Conservation (phyloP, 2,329 filamentous ascomycete species). For the Exophiala alcalophila region DNA sequence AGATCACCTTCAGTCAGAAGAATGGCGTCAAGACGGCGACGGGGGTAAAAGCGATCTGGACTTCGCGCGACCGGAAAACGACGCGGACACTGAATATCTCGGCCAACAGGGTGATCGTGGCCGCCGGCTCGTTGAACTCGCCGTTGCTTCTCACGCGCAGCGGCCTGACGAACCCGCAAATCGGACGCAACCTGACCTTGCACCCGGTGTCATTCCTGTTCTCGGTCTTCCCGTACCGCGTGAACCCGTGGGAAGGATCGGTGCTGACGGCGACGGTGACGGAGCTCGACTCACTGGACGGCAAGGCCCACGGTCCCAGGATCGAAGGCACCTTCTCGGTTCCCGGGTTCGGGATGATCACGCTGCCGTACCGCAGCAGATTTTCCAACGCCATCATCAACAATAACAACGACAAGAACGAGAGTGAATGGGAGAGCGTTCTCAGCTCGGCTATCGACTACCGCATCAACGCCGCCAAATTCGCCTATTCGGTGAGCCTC, state of each 20-base stretch:
- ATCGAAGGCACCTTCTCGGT: slow-evolving; percentile 60
- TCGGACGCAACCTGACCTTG: slow-evolving; percentile 76
- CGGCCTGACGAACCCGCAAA: slow-evolving; percentile 74
- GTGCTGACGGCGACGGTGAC: slow-evolving; percentile 76
- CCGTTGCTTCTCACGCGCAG: slow-evolving; percentile 75
- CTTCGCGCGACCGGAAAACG: slow-evolving; percentile 61
- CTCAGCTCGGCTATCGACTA: slow-evolving; percentile 58
- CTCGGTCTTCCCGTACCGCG: slow-evolving; percentile 25
- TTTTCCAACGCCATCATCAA: background rate
- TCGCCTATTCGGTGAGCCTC: slow-evolving; percentile 67
- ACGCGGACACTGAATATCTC: slow-evolving; percentile 66
- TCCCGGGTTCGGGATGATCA: slow-evolving; percentile 16
- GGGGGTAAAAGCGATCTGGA: slow-evolving; percentile 74
- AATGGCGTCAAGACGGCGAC: slow-evolving; percentile 57
- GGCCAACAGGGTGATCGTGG: slow-evolving; percentile 77
- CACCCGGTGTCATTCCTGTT: slow-evolving; percentile 60
- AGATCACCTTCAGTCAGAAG: slow-evolving; percentile 58
- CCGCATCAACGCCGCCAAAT: slow-evolving; percentile 68
- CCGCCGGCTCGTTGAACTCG: slow-evolving; percentile 71
- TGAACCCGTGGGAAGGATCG: slow-evolving; percentile 52
- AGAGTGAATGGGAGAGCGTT: too few species aligned
- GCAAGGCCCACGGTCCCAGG: slow-evolving; percentile 75
- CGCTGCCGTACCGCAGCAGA: slow-evolving; percentile 56
- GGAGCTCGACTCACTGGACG: slow-evolving; percentile 77
- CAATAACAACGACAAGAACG: too few species aligned